Conservation (phyloP, 768 basidiomycete genomes). For the Amanita pallidorosea region DNA sequence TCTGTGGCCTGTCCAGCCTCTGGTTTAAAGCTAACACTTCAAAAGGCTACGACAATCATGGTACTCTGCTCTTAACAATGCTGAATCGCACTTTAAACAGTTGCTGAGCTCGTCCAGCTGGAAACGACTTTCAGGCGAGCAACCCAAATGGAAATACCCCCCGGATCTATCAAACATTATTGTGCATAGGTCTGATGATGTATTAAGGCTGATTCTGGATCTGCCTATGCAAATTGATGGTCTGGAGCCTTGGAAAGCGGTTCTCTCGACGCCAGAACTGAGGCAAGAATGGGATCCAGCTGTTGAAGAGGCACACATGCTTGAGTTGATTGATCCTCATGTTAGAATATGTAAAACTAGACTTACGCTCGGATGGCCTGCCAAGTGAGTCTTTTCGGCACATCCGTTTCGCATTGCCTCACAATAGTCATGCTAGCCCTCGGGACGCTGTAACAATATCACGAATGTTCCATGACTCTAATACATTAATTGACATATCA, state of each 20-base stretch:
- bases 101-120: conserved; percentile 69
- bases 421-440: conserved; percentile 40
- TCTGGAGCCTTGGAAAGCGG: conserved; percentile 72
- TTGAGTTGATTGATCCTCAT: conserved; percentile 80
- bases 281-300: conserved; percentile 91
- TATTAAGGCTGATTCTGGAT: conserved; percentile 78
- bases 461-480: conserved; percentile 68
- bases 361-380: conserved; percentile 93
- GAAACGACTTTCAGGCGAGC: conserved; percentile 59
- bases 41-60: conserved; percentile 72
- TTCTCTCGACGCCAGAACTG: conserved; percentile 78
- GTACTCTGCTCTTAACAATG: conserved; percentile 63
- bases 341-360: conserved; percentile 86
- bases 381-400: conserved; percentile 52
- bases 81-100: conserved; percentile 69
- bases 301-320: conserved; percentile 70
- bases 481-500: conserved; percentile 81
- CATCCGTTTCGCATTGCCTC: neutral
- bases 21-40: neutral
- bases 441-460: conserved; percentile 93
- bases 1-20: neutral
- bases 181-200: conserved; percentile 74
- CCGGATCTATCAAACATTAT: conserved; percentile 65
- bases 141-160: conserved; percentile 56
- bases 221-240: conserved; percentile 52